phyloP scores from a whole-genome alignment of 495 filamentous ascomycete species.

The Neurospora sp. region DNA sequence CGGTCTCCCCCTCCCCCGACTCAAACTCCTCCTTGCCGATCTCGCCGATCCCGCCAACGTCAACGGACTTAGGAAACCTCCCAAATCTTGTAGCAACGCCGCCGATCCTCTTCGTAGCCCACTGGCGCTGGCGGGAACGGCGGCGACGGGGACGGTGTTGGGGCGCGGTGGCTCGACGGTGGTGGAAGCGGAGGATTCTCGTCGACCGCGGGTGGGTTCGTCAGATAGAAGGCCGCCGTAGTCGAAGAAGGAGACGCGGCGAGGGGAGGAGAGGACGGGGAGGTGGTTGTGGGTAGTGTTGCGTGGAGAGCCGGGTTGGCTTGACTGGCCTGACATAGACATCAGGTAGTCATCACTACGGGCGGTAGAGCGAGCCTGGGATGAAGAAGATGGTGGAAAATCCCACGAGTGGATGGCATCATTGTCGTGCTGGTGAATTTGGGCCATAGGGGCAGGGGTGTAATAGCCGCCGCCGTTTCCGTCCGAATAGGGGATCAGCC shows the following conservation, averaged over 20 bases:
- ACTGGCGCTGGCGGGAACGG: conserved; percentile 20
- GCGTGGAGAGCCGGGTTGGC: conserved; percentile 20
- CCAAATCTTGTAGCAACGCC: conserved; percentile 48
- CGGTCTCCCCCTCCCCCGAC: background rate
- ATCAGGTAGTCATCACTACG: conserved; percentile 26
- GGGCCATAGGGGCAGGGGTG: conserved; percentile 23
- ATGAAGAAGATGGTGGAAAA: conserved; percentile 14
- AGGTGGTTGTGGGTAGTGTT: background rate
- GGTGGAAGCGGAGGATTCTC: conserved; percentile 25
- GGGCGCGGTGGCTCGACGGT: conserved; percentile 20
- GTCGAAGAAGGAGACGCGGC: conserved; percentile 58
- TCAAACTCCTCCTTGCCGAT: background rate
- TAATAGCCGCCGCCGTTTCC: conserved; percentile 3
- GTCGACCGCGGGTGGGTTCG: conserved; percentile 16
- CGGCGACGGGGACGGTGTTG: conserved; percentile 18
- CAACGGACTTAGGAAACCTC: conserved; percentile 31
- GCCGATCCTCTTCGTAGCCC: conserved; percentile 38
- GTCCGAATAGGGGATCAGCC: conserved; percentile 10
- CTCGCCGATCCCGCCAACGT: background rate
- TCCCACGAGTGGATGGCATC: conserved; percentile 29
- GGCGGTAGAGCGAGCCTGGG: conserved; percentile 12
- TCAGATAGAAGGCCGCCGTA: conserved; percentile 53
- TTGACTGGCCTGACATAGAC: conserved; percentile 9
- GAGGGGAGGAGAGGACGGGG: conserved; percentile 23
- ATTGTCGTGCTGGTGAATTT: background rate